phyloP scores from a whole-genome alignment of 1,284 basidiomycete species.

The Neotropicomus parvogracilis region DNA sequence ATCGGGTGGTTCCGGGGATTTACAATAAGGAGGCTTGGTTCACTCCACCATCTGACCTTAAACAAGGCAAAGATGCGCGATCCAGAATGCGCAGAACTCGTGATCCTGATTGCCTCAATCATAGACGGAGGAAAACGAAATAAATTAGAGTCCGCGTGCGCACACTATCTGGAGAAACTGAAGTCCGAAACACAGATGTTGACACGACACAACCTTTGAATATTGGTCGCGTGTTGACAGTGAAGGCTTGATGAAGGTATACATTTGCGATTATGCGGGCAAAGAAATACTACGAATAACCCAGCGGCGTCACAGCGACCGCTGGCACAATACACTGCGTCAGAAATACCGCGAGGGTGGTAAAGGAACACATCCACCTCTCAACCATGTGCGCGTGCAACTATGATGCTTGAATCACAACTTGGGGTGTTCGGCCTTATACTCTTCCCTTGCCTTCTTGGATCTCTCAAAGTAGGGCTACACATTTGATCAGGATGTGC shows the following conservation, averaged over 20 bases:
- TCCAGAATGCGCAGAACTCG: too few relatives aligned
- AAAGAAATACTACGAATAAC: conserved; percentile 3
- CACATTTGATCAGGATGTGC: conserved; percentile 1
- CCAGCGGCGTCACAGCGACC: neutral
- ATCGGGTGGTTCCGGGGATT: too few relatives aligned
- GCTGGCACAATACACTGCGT: conserved; percentile 9
- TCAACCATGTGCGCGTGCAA: conserved; percentile 33
- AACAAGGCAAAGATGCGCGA: too few relatives aligned
- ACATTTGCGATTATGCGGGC: neutral
- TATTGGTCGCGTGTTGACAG: neutral
- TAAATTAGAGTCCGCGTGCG: too few relatives aligned
- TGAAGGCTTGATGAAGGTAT: conserved; percentile 11
- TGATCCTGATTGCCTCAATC: too few relatives aligned
- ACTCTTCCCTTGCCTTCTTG: conserved; percentile 18
- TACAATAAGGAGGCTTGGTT: too few relatives aligned
- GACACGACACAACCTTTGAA: neutral
- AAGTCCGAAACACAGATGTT: neutral
- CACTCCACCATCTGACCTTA: too few relatives aligned
- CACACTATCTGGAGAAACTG: too few relatives aligned
- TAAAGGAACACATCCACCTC: conserved; percentile 1
- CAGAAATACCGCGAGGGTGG: neutral
- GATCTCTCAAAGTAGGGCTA: conserved; percentile 26
- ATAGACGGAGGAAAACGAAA: too few relatives aligned
- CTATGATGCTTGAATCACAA: conserved; percentile 36
- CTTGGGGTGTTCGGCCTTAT: neutral